Evolutionary conservation across 2,329 filamentous ascomycete species (phyloP), one percentile per base, ranked within the genome.

Genomic region (Hypoxylon sp.): DNA sequence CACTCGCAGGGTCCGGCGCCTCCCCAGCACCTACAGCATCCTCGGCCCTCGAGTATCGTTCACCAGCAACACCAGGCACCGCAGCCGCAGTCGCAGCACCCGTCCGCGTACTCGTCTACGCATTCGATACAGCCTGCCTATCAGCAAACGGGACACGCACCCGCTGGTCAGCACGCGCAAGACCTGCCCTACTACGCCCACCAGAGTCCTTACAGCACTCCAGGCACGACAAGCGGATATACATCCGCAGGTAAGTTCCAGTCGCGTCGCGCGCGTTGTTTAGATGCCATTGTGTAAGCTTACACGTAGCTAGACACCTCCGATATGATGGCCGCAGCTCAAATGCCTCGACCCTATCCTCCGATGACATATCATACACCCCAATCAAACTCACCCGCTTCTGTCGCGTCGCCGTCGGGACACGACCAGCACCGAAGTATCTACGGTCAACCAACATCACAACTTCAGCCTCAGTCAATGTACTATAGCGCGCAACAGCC

Each of bases 301-400:
- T 23, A 78, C 58, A 57, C 25, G 14, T 57, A 50, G 17, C 25
- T 68, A 88, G 87, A 89, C 77, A 87, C 85, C 67, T 84, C 85
- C 81, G 87, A 89, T 72, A 90, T 90, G 84, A 91, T 88, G 86
- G 91, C 90, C 82, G 85, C 87, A 75, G 83, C 82, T 69, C 82
- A 84, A 77, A 86, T 89, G 92, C 91, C 93, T 80, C 89, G 91
- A 80, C 89, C 90, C 50, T 97, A 97, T 79, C 94, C 94, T 74
- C 93, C 93, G 67, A 97, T 97, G 78, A 86, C 86, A 32, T 98
- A 98, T 79, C 93, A 98, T 80, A 97, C 94, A 17, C 94, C 94
- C 60, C 94, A 98, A 82, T 97, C 94, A 62, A 97, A 95, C 81
- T 97, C 95, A 60, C 95, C 95, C 52, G 93, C 93, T 41, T 97